Percentiles rank a stretch among this genome's conserved stretches.
phyloP scores from a whole-genome alignment of 495 filamentous ascomycete species.

The Letharia lupina region DNA sequence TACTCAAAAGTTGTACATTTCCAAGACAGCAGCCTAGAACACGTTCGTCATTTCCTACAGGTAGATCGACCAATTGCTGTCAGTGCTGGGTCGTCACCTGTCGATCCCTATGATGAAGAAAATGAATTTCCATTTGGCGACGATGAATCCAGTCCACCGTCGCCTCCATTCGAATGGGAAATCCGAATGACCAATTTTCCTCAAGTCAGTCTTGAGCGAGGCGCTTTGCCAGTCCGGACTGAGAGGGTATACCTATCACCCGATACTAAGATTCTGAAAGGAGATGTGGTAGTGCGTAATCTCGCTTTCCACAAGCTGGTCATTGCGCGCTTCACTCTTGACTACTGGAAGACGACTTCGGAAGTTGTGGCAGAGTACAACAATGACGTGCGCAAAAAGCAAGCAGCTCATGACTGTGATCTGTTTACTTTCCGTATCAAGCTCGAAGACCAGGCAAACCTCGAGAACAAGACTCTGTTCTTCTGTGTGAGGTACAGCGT shows the following conservation, averaged over 20 bases:
- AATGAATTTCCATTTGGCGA: constrained; percentile 74
- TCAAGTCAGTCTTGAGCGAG: constrained; percentile 52
- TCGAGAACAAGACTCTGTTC: constrained; percentile 82
- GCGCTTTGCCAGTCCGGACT: constrained; percentile 58
- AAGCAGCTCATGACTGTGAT: constrained; percentile 62
- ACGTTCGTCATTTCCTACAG: constrained; percentile 89
- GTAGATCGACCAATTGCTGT: constrained; percentile 90
- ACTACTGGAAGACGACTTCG: constrained; percentile 97
- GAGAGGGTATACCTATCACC: constrained; percentile 78
- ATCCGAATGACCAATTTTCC: constrained; percentile 80
- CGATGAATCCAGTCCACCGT: constrained; percentile 37
- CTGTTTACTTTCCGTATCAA: constrained; percentile 92
- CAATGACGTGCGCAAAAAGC: constrained; percentile 62
- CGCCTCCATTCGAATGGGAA: constrained; percentile 72
- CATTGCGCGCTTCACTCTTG: constrained; percentile 84
- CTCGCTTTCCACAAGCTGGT: constrained; percentile 84
- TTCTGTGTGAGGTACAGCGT: constrained; percentile 88
- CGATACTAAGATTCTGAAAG: constrained; percentile 78
- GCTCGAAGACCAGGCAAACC: constrained; percentile 76
- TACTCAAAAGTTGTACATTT: constrained; percentile 95
- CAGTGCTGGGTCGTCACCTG: constrained; percentile 89
- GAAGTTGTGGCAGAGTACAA: constrained; percentile 85
- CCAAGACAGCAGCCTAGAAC: constrained; percentile 77
- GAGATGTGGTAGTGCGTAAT: constrained; percentile 77
- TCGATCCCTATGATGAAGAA: constrained; percentile 75